These are phyloP conservation scores for Mortierella sp. DNA, from an alignment of 371 early-diverging fungal genomes.

Conservation along the genomic window DNA sequence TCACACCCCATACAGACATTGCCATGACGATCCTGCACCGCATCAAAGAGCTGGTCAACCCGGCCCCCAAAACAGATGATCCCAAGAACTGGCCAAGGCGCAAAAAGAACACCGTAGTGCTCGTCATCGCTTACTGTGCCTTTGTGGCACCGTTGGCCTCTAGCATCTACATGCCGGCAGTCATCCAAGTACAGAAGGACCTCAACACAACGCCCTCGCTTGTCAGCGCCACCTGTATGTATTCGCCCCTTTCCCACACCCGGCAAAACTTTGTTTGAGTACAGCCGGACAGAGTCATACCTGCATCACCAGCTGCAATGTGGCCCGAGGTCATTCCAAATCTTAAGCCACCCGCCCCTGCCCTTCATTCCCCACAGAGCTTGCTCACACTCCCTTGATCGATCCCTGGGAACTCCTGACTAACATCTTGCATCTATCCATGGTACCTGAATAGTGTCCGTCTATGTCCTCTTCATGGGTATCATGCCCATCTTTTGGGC, in stretches of 20 bases:
- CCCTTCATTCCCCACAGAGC: constrained; percentile 4
- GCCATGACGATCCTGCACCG: constrained; percentile 12
- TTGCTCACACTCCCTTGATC: constrained; percentile 1
- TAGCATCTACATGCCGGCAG: constrained; percentile 58
- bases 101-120: constrained; percentile 51
- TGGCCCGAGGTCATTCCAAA: neutral
- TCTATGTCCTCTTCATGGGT: constrained; percentile 44
- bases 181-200: constrained; percentile 46
- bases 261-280: neutral
- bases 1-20: neutral
- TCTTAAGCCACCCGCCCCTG: neutral
- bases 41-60: constrained; percentile 15
- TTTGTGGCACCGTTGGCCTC: constrained; percentile 49
- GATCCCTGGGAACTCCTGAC: no score
- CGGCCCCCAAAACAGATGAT: constrained; percentile 36
- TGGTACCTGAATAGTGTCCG: constrained; percentile 25
- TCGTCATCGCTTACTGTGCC: constrained; percentile 50
- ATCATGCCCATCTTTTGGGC: constrained; percentile 68
- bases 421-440: neutral
- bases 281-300: neutral
- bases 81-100: constrained; percentile 47
- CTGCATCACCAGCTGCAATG: neutral
- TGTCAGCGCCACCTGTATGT: constrained; percentile 52
- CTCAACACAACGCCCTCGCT: constrained; percentile 39
- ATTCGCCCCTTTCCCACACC: neutral